Evolutionary conservation across 73 alveolate genomes (phyloP).

Genomic region (Paramecium octaurelia): DNA sequence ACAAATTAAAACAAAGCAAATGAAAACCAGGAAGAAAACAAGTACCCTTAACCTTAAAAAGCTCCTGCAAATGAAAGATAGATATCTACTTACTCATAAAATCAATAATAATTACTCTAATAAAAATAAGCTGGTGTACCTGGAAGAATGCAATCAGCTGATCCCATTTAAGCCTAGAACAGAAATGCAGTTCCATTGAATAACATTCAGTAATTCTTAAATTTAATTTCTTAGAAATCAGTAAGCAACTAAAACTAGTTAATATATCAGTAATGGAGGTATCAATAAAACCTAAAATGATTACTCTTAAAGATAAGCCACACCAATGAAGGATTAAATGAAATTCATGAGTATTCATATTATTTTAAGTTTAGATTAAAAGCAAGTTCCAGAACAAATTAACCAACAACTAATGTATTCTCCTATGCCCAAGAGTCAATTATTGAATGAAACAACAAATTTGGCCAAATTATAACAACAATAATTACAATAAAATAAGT

Average conservation of each 20-base stretch:
- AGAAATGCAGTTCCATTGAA: neutral
- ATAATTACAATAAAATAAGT: neutral
- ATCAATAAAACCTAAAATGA: neutral
- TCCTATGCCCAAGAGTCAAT: slow-evolving; percentile 30
- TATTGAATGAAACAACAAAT: neutral
- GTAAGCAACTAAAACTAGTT: neutral
- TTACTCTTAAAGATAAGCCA: neutral
- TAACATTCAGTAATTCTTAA: neutral
- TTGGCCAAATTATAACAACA: neutral
- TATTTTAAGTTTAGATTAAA: neutral
- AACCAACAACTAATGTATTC: neutral
- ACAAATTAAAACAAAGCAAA: neutral
- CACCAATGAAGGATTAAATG: slow-evolving; percentile 40
- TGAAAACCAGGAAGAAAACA: neutral
- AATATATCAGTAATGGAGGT: neutral
- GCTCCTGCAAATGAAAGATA: neutral
- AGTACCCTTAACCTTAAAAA: neutral
- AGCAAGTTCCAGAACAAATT: neutral
- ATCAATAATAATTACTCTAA: neutral
- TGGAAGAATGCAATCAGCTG: slow-evolving; percentile 1
- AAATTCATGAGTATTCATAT: neutral
- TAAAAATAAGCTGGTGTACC: neutral
- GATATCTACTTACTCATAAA: neutral
- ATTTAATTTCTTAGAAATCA: neutral
- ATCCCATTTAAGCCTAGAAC: neutral